Conservation (phyloP, 768 basidiomycete genomes). For the Trametes coccinea region DNA sequence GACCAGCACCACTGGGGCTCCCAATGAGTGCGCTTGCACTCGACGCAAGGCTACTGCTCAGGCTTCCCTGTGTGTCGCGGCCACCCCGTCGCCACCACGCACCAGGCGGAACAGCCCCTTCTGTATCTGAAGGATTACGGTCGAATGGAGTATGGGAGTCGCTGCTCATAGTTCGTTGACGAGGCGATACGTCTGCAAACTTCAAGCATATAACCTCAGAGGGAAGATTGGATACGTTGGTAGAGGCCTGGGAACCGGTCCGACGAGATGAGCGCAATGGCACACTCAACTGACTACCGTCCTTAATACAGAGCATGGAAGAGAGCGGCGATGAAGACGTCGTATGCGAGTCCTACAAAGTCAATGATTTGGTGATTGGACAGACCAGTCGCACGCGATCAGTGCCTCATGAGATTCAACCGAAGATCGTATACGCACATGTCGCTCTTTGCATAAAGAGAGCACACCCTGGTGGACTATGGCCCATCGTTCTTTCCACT, state of each 20-base stretch:
- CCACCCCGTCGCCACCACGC: slow-evolving; percentile 28
- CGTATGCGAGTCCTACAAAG: slow-evolving; percentile 40
- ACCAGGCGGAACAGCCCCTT: not conserved
- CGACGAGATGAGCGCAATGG: slow-evolving; percentile 26
- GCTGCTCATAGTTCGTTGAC: slow-evolving; percentile 13
- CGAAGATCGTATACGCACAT: slow-evolving; percentile 41
- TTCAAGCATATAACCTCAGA: slow-evolving; percentile 17
- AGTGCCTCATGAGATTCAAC: not conserved
- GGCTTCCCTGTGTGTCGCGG: slow-evolving; percentile 10
- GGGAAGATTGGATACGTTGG: not conserved
- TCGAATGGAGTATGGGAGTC: slow-evolving; percentile 1
- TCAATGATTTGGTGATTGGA: not conserved
- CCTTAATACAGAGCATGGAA: slow-evolving; percentile 44
- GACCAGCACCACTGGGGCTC: slow-evolving; percentile 9
- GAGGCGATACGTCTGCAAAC: not conserved
- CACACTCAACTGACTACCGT: slow-evolving; percentile 43
- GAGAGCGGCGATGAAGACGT: slow-evolving; percentile 42
- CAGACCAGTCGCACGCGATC: not conserved
- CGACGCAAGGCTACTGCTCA: slow-evolving; percentile 10
- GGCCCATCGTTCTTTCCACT: slow-evolving; percentile 66
- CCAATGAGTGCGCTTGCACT: slow-evolving; percentile 15
- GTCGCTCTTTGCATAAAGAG: slow-evolving; percentile 52
- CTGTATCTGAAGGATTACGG: not conserved
- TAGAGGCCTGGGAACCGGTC: not conserved
- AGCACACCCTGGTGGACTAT: slow-evolving; percentile 59